Base-by-base conservation (phyloP, 1,139 yeast species). In the Debaryomycetaceae sp. region DNA sequence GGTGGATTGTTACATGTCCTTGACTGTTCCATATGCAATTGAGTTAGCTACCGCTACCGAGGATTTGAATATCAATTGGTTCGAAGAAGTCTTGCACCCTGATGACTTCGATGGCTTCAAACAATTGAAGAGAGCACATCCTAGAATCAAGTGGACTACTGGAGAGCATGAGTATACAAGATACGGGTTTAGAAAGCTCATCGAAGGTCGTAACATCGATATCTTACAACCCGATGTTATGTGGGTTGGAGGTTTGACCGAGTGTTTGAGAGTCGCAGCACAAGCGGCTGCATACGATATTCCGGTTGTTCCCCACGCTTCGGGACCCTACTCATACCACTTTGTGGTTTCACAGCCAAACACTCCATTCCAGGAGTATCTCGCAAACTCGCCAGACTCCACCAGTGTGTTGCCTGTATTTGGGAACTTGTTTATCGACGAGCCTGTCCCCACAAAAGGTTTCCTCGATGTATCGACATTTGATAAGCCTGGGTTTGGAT, bases 191-290 rank as follows among this genome's bases (percentile, higher is more conserved):
- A 65, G 79, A 53, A 70, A 73, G 56, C 61, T 74, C 40, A 73
- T 74, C 49, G 78, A 75, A 54, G 75, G 72, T 34, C 58, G 79
- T 46, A 71, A 72, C 52, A 49, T 75, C 43, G 78, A 72, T 52
- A 74, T 75, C 48, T 58, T 75, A 44, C 79, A 75, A 54, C 79
- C 79, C 17, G 80, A 75, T 54, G 74, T 75, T 42, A 75, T 75
- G 79, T 75, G 79, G 79, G 75, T 73, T 47, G 79, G 79, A 40
- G 78, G 79, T 34, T 54, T 74, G 62, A 73, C 79, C 24, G 79
- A 74, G 57, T 58, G 72, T 37, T 58, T 74, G 45, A 68, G 72
- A 51, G 63, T 75, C 38, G 70, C 76, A 41, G 70, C 69, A 20
- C 78, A 73, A 53, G 79, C 78, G 24, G 76, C 76, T 44, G 78